Evolutionary conservation across 2,329 filamentous ascomycete genomes (phyloP), one percentile per base, ranked within the genome.

Genomic region (Aureobasidium sp.): DNA sequence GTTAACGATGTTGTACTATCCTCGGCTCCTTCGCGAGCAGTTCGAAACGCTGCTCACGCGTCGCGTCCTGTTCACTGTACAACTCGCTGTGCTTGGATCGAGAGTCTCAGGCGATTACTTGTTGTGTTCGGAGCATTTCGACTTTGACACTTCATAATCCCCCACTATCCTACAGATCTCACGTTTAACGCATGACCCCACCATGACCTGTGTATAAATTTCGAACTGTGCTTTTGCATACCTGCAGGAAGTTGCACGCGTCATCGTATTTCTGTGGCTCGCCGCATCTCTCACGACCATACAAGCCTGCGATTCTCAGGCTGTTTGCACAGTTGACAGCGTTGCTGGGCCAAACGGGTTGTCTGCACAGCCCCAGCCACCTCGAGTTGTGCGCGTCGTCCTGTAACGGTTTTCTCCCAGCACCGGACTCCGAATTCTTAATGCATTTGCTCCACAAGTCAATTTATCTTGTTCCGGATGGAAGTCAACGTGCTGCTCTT

Each of bases 351-450:
- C 17, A 17, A 55, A 55, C 51, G 51, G 24, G 29, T 32, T 32
- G 15, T n/a, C 3, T 12, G 51, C 51, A 55, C 51, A 55, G 51
- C 51, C 51, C 51, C 51, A 55, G 51, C 51, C 51, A 55, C 37
- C 17, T 43, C 51, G 51, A 55, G 24, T 43, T 55, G 24, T 43
- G 51, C 51, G 51, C 51, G 51, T 55, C 51, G 51, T 55, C 51
- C 2, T 55, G 9, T 15, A 55, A 55, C 51, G 51, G 51, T 32
- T 55, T 55, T 43, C 9, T 13, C 6, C n/a, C 13, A 26, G 34
- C 51, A 20, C 9, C 51, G 51, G 51, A 55, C 3, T 55, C 51
- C 51, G 51, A 43, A n/a, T 55, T 9, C 20, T 27, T 13, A 9
- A 9, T 41, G 37, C 37, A 26, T 9, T 20, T n/a, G 4, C 4